Evolutionary conservation across 2,329 filamentous ascomycete genomes (phyloP), one percentile per base, ranked within the genome.

Genomic region (Paecilomyces sp.): DNA sequence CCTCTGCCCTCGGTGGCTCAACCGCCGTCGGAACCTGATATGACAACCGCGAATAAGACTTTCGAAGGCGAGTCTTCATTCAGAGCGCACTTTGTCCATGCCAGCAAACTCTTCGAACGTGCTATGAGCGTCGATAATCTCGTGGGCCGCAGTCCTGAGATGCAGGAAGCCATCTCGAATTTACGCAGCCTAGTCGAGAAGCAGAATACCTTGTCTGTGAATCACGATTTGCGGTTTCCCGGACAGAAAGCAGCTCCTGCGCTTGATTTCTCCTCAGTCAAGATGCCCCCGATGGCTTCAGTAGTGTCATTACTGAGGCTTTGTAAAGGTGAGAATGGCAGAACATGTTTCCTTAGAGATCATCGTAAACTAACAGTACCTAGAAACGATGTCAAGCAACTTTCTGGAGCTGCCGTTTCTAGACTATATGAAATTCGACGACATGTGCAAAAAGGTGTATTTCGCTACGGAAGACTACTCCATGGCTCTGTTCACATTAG

Each of bases 61-160:
- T 83, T 81, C 54, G 80, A 82, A 62, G 80, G 80, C 3, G 79
- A 79, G 57, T 81, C 80, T 0, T 78, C 80, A 2, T 73, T 82
- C 22, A 74, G 73, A 33, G 74, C 76, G 7, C 80, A 83, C 61
- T 81, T 79, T 0, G 76, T 74, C 3, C 78, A 80, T 66, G 80
- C 75, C 5, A 79, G 67, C 63, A 71, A 65, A 64, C 78, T 73
- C 61, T 77, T 72, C 60, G 80, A 67, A 69, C 78, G 65, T 58
- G 76, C 68, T 56, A 76, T 69, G 65, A 71, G 74, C 50, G 66
- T 68, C 33, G 71, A 70, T 41, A 70, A 71, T 3, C 66, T 70
- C 12, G 70, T 72, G 55, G 65, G 71, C 41, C 72, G 72, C 12
- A 74, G 69, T 9, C 73, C 74, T 3, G 74, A 75, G 51, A 75